A percentile compares a stretch with the other conserved stretches of the same genome.
Evolutionary conservation across 495 filamentous ascomycete species (phyloP).

Genomic region (Neurospora africana): DNA sequence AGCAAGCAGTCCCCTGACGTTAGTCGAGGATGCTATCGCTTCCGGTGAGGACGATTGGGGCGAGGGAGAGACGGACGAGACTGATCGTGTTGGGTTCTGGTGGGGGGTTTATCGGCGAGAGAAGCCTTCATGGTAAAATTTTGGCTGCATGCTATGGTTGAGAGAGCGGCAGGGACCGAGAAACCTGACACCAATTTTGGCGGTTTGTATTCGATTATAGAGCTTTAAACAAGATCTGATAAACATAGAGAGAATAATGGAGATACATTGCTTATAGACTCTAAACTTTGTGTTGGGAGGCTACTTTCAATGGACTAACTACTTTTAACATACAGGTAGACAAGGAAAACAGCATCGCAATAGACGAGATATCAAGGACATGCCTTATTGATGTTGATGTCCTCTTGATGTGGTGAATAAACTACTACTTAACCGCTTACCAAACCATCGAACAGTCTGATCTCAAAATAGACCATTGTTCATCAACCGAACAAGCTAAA

Average conservation of each 20-base stretch:
- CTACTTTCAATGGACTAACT: background rate
- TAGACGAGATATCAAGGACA: background rate
- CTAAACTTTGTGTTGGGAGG: background rate
- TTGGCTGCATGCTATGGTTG: background rate
- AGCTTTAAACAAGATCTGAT: background rate
- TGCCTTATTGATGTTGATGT: background rate
- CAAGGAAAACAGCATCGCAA: background rate
- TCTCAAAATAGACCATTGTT: background rate
- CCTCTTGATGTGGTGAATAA: background rate
- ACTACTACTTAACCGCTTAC: background rate
- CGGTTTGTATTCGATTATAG: background rate
- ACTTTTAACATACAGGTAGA: too few species aligned
- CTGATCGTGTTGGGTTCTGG: conserved; percentile 31
- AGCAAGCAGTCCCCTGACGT: conserved; percentile 14
- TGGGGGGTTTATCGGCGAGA: conserved; percentile 32
- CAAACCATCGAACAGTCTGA: background rate
- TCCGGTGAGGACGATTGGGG: conserved; percentile 38
- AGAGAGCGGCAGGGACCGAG: background rate
- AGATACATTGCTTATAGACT: background rate
- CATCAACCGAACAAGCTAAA: background rate
- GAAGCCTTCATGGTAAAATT: background rate
- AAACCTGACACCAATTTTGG: background rate
- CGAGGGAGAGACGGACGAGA: conserved; percentile 27
- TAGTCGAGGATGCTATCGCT: conserved; percentile 24
- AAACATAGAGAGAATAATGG: background rate